A percentile compares a stretch with the other conserved stretches of the same genome.
phyloP scores from a whole-genome alignment of 148 eudicot species.

The Pouteria glomerata region DNA sequence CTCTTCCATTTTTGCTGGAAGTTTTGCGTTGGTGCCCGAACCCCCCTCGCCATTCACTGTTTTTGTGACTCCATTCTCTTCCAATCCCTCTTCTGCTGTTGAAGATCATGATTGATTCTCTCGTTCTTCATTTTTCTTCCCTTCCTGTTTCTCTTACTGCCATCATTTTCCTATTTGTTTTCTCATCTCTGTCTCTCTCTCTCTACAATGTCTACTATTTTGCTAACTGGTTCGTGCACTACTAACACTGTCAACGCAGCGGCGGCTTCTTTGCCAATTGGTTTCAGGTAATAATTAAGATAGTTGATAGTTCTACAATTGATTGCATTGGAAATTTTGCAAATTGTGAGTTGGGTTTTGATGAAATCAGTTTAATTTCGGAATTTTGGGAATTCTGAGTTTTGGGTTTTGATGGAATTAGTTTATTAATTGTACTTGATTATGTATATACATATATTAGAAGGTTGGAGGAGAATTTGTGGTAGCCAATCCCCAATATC shows the following conservation, averaged over 20 bases:
- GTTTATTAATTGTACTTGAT: neutral
- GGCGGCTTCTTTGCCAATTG: conserved; percentile 13
- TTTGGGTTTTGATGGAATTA: neutral
- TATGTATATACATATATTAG: neutral
- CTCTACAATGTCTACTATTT: conserved; percentile 24
- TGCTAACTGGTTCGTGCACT: conserved; percentile 10
- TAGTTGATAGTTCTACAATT: neutral
- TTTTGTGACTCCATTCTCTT: no score
- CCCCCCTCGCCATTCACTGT: neutral
- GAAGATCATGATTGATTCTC: no score
- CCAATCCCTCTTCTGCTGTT: no score
- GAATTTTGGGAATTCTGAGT: no score
- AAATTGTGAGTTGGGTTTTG: neutral
- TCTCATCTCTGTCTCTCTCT: neutral
- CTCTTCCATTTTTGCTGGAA: neutral
- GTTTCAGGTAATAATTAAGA: conserved; percentile 17
- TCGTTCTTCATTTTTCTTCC: neutral
- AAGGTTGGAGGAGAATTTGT: conserved; percentile 9
- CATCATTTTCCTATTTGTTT: neutral
- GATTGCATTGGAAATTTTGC: neutral
- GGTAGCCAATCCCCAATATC: conserved; percentile 14
- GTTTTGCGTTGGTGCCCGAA: neutral
- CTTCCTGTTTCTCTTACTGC: neutral
- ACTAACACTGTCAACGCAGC: neutral
- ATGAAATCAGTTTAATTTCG: neutral